Base-by-base conservation (phyloP, 192 early-diverging fungal genomes). In the Chytriomyces confervae region DNA sequence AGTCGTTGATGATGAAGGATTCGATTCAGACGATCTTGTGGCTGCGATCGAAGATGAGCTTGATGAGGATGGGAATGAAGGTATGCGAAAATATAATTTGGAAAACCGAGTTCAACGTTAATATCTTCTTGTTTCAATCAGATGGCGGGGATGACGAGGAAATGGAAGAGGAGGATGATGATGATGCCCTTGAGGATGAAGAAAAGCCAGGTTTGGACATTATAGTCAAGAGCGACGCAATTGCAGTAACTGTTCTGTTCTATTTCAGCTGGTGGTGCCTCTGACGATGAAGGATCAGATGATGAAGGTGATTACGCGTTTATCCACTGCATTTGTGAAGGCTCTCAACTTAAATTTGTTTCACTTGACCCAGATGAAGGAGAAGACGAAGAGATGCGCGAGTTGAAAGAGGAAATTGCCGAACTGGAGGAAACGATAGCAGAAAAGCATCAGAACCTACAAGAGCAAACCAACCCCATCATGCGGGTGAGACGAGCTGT, bases 391-490 rank as follows among this genome's bases (percentile, higher is more conserved):
- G 65, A 82, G 66, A 11, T 80, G 23, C 61, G 79, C 62, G 79
- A 76, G 70, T 83, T 88, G 82, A 84, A 78, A 61, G 85, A 91
- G 65, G 92, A 93, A 77, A 91, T 94, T 73, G 79, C 73, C 36
- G 91, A 91, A 47, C 63, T 94, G 71, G 86, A 92, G 53, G 73
- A 71, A 5, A 87, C 84, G 46, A 82, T 93, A 67, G 79, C 86
- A 20, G 86, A 89, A 5, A 91, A 87, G 62, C 68, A 82, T 44
- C 82, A 83, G 0, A 85, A 91, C 66, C 53, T 92, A 3, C 71
- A 83, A 0, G 82, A 86, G 20, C 90, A 92, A 18, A 84, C 88
- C 5, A 94, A 94, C 81, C 87, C 89, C 6, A 92, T 94, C 75
- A 81, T 94, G 66, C 90, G 86, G 89, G 93, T 93, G 85, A 74